Evolutionary conservation across 257 asterid genomes (phyloP).

Genomic region (Mitragyna speciosa): DNA sequence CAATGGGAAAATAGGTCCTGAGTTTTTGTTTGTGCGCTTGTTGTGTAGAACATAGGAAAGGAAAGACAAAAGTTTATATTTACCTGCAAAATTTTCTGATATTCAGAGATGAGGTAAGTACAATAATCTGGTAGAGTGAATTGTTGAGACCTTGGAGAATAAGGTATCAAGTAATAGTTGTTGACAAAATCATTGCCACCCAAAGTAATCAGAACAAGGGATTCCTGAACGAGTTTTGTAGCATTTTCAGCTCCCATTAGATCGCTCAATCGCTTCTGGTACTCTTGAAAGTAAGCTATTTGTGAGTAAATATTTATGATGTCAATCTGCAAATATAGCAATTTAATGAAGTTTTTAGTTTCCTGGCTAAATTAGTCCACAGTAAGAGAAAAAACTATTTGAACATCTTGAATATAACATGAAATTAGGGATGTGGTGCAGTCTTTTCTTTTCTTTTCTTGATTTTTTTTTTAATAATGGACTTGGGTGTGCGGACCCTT

Average conservation of each 20-base stretch:
- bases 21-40: background rate
- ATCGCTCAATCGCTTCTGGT: conserved; percentile 48
- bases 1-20: background rate
- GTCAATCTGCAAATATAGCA: conserved; percentile 48
- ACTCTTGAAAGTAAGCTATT: conserved; percentile 47
- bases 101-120: conserved; percentile 54
- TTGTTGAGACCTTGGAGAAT: conserved; percentile 59
- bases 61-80: background rate
- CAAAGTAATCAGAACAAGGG: conserved; percentile 60
- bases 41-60: background rate
- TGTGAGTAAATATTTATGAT: conserved; percentile 66
- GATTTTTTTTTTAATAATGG: too few relatives aligned
- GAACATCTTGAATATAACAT: too few relatives aligned
- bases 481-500: too few relatives aligned
- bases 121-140: conserved; percentile 54
- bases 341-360: background rate
- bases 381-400: background rate
- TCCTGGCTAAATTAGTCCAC: background rate
- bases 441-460: too few relatives aligned
- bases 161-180: conserved; percentile 74
- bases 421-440: too few relatives aligned
- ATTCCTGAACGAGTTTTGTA: conserved; percentile 37
- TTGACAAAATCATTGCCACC: conserved; percentile 97
- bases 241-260: conserved; percentile 48
- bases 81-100: conserved; percentile 63